Conservation (phyloP, 768 basidiomycete species). For the Kwoniella bestiolae region DNA sequence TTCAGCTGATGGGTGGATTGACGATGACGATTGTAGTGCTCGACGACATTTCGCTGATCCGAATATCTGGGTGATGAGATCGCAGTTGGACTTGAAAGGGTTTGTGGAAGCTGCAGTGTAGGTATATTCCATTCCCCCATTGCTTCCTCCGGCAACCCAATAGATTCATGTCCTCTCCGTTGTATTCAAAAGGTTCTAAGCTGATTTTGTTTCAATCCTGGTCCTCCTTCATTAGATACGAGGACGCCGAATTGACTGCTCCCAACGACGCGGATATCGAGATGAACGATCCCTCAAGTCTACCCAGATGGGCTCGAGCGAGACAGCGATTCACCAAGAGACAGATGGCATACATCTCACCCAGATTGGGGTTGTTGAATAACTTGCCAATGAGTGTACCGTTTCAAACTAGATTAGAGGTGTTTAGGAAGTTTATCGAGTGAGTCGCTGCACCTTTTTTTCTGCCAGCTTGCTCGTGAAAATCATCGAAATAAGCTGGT, state of each 20-base stretch:
- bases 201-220: neutral
- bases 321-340: constrained; percentile 64
- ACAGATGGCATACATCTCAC: constrained; percentile 74
- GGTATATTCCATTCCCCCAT: constrained; percentile 17
- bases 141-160: no score
- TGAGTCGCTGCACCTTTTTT: constrained; percentile 24
- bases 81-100: constrained; percentile 65
- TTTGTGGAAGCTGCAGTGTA: constrained; percentile 78
- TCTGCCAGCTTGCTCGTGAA: neutral
- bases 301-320: constrained; percentile 47
- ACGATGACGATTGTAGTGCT: constrained; percentile 75
- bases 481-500: neutral
- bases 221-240: constrained; percentile 10
- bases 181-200: neutral
- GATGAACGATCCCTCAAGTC: constrained; percentile 13
- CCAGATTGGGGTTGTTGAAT: constrained; percentile 85
- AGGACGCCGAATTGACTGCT: constrained; percentile 39
- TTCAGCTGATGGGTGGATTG: no score
- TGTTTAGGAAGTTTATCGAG: constrained; percentile 80
- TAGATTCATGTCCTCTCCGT: neutral
- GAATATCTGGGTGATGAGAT: constrained; percentile 78
- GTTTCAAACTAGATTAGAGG: constrained; percentile 84
- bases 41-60: constrained; percentile 78
- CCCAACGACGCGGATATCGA: constrained; percentile 28
- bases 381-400: constrained; percentile 96